Percentiles rank a stretch among this genome's conserved stretches.
These are phyloP conservation scores for Maudiozyma turicensis DNA, from an alignment of 805 yeast genomes.

Conservation along the genomic window DNA sequence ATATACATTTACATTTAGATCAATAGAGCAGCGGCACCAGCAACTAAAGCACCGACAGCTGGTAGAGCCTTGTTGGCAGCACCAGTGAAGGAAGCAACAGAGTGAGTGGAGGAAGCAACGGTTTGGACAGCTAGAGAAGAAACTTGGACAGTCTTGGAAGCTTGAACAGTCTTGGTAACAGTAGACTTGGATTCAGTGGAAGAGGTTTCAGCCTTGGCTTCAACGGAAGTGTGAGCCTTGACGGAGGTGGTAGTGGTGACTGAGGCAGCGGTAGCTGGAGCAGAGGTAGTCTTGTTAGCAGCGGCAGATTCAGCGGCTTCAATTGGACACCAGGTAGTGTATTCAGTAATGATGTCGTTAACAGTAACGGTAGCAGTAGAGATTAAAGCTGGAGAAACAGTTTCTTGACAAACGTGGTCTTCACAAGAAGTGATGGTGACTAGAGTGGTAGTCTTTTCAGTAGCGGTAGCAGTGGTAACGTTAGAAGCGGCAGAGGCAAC, in stretches of 20 bases:
- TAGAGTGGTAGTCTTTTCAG: conserved; percentile 23
- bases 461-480: conserved; percentile 19
- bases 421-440: conserved; percentile 31
- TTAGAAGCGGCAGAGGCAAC: conserved; percentile 25
- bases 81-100: conserved; percentile 31
- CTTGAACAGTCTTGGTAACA: conserved; percentile 12
- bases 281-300: conserved; percentile 10
- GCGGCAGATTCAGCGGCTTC: conserved; percentile 8
- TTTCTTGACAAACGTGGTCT: conserved; percentile 25
- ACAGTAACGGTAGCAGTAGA: conserved; percentile 29
- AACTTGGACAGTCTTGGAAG: conserved; percentile 9
- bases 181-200: conserved; percentile 15
- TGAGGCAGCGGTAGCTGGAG: conserved; percentile 22
- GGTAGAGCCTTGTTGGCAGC: conserved; percentile 38
- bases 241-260: conserved; percentile 18
- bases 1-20: conserved; percentile 26
- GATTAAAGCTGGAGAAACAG: conserved; percentile 29
- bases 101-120: conserved; percentile 10
- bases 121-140: conserved; percentile 8
- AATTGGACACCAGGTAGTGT: conserved; percentile 30
- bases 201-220: conserved; percentile 20
- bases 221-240: background rate
- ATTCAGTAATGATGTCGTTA: conserved; percentile 21
- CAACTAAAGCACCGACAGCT: conserved; percentile 40
- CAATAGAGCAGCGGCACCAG: conserved; percentile 42